These are phyloP conservation scores for Heterobasidion parviporum DNA, from an alignment of 1,284 basidiomycete genomes.

Conservation along the genomic window DNA sequence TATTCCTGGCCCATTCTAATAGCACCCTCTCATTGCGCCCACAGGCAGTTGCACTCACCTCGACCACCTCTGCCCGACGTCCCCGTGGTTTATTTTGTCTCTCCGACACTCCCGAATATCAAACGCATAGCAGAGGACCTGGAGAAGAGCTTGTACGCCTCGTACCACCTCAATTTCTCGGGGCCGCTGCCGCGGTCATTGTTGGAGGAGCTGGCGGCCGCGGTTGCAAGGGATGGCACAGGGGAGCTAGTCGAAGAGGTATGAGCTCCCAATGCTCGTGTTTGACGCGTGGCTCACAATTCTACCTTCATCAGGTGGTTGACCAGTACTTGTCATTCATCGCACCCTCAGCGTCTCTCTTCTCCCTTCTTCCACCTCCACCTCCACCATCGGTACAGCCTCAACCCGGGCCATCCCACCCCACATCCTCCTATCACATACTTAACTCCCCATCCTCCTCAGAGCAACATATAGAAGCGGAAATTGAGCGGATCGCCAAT, in stretches of 20 bases:
- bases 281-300: neutral
- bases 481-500: slow-evolving; percentile 87
- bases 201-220: slow-evolving; percentile 89
- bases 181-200: slow-evolving; percentile 83
- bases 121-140: slow-evolving; percentile 86
- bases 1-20: neutral
- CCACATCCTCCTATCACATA: slow-evolving; percentile 63
- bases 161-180: slow-evolving; percentile 93
- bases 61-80: slow-evolving; percentile 92
- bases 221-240: slow-evolving; percentile 80
- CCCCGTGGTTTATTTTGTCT: slow-evolving; percentile 95
- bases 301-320: slow-evolving; percentile 49
- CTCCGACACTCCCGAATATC: slow-evolving; percentile 84
- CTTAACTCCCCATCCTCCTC: slow-evolving; percentile 90
- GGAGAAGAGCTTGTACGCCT: slow-evolving; percentile 83
- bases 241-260: slow-evolving; percentile 80
- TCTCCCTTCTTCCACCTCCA: slow-evolving; percentile 72
- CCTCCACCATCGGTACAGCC: slow-evolving; percentile 23
- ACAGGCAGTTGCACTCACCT: slow-evolving; percentile 84
- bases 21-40: neutral
- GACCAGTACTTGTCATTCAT: slow-evolving; percentile 98
- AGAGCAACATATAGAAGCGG: slow-evolving; percentile 88
- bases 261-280: slow-evolving; percentile 12
- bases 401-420: slow-evolving; percentile 21
- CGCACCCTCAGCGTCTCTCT: slow-evolving; percentile 89